Base-by-base conservation (phyloP, 139 green algal species). In the Chlamydomonas applanata region DNA sequence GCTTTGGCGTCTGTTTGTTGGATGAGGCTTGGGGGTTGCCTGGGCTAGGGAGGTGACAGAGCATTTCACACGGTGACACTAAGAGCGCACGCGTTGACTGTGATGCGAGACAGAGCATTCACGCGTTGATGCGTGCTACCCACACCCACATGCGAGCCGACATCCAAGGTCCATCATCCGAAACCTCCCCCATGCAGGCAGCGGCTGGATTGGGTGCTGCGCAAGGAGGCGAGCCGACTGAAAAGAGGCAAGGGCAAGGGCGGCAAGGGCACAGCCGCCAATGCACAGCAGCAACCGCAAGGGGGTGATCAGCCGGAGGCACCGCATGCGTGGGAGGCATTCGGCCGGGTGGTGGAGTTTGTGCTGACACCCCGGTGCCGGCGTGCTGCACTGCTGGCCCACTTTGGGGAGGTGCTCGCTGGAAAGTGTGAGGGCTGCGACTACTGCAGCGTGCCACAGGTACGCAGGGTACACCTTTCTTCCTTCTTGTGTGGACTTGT, bases 371-470 rank as follows among this genome's bases (percentile, higher is more conserved):
- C 69, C 22, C 4, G 46, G 34, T 93, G 89, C 80, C 76, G 89
- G 3, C 75, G 89, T 3, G 71, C 75, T 0, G 62, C 66, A 14
- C 69, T 93, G 63, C 82, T 93, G 57, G 45, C 19, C 1, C 82
- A 93, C 73, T 93, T 93, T 73, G 88, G 84, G 4, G 89, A 93
- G 78, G 11, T n/a, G 11, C 53, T 78, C 0, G 17, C 56, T 1
- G 74, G 68, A 17, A 24, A 29, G 5, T 85, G 75, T 56, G 34
- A 61, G 52, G 81, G 80, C 69, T 92, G 87, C 74, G 88, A 93
- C 70, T 72, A 63, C 3, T 93, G 88, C 69, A 52, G 73, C 1
- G 30, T 83, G 25, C 60, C 69, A 17, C 1, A 68, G 68, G 75
- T 75, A 40, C 1, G 40, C 7, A 19, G 7, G 11, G 40, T 49